These are phyloP conservation scores for Moesziomyces globuligerus DNA, from an alignment of 1,284 basidiomycete species.

Conservation along the genomic window DNA sequence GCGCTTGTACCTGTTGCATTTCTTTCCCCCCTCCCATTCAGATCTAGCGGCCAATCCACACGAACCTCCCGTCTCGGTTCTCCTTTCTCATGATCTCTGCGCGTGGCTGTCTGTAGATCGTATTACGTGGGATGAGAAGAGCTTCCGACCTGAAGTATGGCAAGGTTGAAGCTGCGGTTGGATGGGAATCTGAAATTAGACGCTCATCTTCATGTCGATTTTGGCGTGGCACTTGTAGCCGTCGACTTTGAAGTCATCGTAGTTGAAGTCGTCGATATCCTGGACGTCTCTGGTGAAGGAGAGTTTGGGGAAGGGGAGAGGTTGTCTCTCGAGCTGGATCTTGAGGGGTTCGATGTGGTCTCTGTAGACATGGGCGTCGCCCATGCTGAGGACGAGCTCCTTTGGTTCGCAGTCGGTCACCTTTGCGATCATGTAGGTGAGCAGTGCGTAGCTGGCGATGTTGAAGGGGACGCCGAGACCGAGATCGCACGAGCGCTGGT, in stretches of 20 bases:
- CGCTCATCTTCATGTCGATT: constrained; percentile 98
- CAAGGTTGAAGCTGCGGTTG: no score
- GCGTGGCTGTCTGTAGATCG: neutral
- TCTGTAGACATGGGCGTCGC: constrained; percentile 94
- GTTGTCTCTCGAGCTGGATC: constrained; percentile 80
- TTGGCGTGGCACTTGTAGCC: constrained; percentile 86
- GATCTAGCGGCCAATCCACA: constrained; percentile 12
- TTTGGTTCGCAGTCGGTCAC: constrained; percentile 86
- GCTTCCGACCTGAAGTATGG: no score
- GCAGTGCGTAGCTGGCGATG: constrained; percentile 94
- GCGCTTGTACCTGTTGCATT: constrained; percentile 18
- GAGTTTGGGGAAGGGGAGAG: constrained; percentile 84
- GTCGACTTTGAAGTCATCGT: constrained; percentile 83
- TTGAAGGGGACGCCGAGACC: constrained; percentile 95
- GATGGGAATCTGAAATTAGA: constrained; percentile 69
- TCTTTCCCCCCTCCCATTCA: neutral
- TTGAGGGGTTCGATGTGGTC: constrained; percentile 90
- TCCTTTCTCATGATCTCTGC: constrained; percentile 1
- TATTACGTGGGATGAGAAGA: no score
- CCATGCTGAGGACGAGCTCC: constrained; percentile 89
- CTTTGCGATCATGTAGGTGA: constrained; percentile 95
- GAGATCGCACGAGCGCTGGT: constrained; percentile 95
- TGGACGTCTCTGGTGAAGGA: constrained; percentile 74
- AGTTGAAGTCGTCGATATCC: constrained; percentile 83
- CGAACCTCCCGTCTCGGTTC: constrained; percentile 6